phyloP scores from a whole-genome alignment of 2,329 filamentous ascomycete genomes.

The Phialophora tarda region DNA sequence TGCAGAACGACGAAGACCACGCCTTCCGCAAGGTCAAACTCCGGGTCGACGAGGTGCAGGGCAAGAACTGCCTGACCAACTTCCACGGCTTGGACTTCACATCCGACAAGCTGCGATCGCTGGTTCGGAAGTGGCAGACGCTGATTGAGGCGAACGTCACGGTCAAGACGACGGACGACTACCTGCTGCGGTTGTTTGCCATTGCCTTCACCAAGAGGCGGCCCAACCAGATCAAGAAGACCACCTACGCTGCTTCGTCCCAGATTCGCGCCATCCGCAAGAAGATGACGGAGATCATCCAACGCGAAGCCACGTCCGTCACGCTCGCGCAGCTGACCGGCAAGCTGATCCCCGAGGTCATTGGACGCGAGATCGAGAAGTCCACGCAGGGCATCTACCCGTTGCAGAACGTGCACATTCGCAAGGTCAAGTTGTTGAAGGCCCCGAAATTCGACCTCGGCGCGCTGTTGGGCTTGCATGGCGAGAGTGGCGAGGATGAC shows the following conservation, averaged over 20 bases:
- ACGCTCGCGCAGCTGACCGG: conserved; percentile 94
- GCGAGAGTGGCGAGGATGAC: conserved; percentile 95
- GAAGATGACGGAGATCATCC: conserved; percentile 99
- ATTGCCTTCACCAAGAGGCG: conserved; percentile 99
- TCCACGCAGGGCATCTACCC: conserved; percentile 99
- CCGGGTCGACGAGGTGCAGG: conserved; percentile 97
- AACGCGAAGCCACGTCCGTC: conserved; percentile 91
- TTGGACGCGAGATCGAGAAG: conserved; percentile 99
- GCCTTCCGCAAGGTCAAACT: conserved; percentile 99
- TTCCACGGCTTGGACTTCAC: conserved; percentile 99
- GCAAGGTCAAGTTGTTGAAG: conserved; percentile 99
- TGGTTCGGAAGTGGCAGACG: conserved; percentile 99
- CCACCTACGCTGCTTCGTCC: conserved; percentile 94
- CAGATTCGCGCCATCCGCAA: conserved; percentile 98
- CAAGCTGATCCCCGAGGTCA: conserved; percentile 99
- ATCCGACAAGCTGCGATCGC: conserved; percentile 98
- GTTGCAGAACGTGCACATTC: conserved; percentile 99
- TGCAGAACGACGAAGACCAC: conserved; percentile 99
- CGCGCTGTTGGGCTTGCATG: conserved; percentile 93
- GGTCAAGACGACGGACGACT: conserved; percentile 99
- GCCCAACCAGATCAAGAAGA: conserved; percentile 99
- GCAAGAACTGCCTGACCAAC: conserved; percentile 99
- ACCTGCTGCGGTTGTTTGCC: conserved; percentile 97
- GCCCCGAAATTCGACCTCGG: conserved; percentile 98
- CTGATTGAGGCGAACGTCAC: conserved; percentile 99